Conservation (phyloP, 305 asterid genomes). For the Euphrasia arctica region DNA sequence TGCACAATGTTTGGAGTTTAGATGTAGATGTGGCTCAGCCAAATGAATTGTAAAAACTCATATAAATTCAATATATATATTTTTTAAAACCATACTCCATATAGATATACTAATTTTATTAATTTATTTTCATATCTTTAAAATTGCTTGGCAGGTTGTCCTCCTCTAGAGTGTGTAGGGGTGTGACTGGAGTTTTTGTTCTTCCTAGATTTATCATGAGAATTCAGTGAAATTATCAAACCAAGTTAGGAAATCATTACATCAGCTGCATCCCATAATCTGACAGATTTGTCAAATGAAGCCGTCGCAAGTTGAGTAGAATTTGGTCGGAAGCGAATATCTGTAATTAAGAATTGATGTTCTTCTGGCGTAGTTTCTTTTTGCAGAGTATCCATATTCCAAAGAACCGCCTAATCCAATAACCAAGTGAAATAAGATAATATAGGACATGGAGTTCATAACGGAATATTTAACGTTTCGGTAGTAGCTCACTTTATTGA, state of each 20-base stretch:
- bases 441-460: not conserved
- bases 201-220: not conserved
- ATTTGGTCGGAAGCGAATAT: constrained; percentile 79
- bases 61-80: too few species aligned
- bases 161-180: too few species aligned
- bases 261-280: constrained; percentile 85
- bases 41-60: too few species aligned
- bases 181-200: not conserved
- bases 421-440: not conserved
- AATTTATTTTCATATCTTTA: too few species aligned
- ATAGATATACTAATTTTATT: too few species aligned
- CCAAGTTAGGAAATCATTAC: constrained; percentile 34
- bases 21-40: too few species aligned
- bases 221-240: not conserved
- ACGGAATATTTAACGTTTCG: not conserved
- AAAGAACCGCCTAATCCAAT: constrained; percentile 58
- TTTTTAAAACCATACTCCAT: too few species aligned
- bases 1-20: too few species aligned
- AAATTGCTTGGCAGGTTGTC: too few species aligned
- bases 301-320: constrained; percentile 79
- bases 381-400: constrained; percentile 80
- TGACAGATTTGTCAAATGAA: constrained; percentile 74
- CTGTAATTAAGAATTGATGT: constrained; percentile 63
- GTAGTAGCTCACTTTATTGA: too few species aligned
- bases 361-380: constrained; percentile 71